Percentiles rank a stretch among this genome's conserved stretches.
These are phyloP conservation scores for Ensete ventricosum DNA, from an alignment of 176 grass and related monocot species.

Conservation along the genomic window DNA sequence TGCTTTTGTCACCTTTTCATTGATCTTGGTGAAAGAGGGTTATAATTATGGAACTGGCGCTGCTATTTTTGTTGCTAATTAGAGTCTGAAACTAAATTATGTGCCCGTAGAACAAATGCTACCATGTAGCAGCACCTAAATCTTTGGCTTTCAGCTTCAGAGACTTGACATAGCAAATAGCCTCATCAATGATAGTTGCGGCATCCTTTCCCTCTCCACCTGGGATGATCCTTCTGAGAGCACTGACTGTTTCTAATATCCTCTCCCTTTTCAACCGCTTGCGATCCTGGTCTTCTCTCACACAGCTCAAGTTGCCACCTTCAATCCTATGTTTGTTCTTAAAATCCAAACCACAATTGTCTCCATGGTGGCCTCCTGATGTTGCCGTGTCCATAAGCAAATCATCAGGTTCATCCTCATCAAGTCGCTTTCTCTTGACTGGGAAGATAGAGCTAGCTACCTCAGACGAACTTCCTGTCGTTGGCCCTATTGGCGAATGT, in stretches of 20 bases:
- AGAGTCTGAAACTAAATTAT: background rate
- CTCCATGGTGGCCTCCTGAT: constrained; percentile 33
- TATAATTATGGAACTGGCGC: background rate
- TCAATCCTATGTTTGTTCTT: constrained; percentile 14
- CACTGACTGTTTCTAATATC: constrained; percentile 67
- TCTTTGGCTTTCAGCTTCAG: constrained; percentile 81
- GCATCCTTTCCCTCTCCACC: constrained; percentile 66
- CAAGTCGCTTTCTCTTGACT: constrained; percentile 64
- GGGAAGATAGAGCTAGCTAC: constrained; percentile 27
- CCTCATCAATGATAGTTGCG: constrained; percentile 69
- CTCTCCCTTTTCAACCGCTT: constrained; percentile 49
- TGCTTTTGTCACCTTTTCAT: background rate
- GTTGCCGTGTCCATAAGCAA: constrained; percentile 77
- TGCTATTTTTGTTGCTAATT: constrained; percentile 4
- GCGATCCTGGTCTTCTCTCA: constrained; percentile 37
- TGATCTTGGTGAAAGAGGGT: background rate
- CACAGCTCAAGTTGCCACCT: constrained; percentile 37
- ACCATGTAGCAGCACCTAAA: constrained; percentile 35
- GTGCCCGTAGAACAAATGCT: background rate
- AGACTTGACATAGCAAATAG: constrained; percentile 79
- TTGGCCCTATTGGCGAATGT: constrained; percentile 23
- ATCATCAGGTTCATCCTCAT: constrained; percentile 28
- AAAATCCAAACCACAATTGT: background rate
- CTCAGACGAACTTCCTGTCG: constrained; percentile 31
- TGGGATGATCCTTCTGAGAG: constrained; percentile 68